Evolutionary conservation across 352 stramenopile species (phyloP), one percentile per base, ranked within the genome.

Genomic region (Phytophthora ramorum): DNA sequence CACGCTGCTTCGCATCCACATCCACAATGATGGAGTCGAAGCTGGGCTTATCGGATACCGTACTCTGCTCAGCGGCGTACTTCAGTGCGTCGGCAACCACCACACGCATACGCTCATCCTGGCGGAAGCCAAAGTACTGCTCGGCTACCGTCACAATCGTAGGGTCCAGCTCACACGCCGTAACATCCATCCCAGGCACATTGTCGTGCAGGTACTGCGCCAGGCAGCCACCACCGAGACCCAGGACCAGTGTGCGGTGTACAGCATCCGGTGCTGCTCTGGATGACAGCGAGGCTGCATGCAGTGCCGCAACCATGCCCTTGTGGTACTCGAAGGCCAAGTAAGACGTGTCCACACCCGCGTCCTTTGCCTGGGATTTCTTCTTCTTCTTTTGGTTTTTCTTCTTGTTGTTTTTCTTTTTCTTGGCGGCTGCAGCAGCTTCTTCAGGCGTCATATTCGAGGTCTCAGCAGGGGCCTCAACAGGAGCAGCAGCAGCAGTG

Each of bases 241-340:
- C 87, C 44, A 95, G 73, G 14, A 93, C 56, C 35, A 92, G 54
- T 9, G 62, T 81, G 24, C 76, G 61, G 58, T 87, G 75, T 26
- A 58, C 44, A 3, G 58, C 37, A 19, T 68, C 57, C 6, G 52
- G 14, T 34, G 51, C n/a, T 14, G 58, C 51, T 19, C 66, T 58
- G 10, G 45, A 51, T 28, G 66, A 66, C 24, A 81, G 56, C 37
- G 68, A 83, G 14, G 60, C 56, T 8, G 77, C 76, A 24, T 88
- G 78, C 60, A 92, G 66, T 20, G 76, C 76, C 16, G 79, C 82
- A 12, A 90, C 61, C 75, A 96, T 92, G 38, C 81, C 85, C 49
- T 83, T 87, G 59, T 96, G 87, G 61, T 94, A 95, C 17, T 90
- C 82, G 24, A 93, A 95, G 0, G 75, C 75, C 44, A 96, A 50